phyloP scores from a whole-genome alignment of 75 land plant genomes.

The Ceratopteris richardii region DNA sequence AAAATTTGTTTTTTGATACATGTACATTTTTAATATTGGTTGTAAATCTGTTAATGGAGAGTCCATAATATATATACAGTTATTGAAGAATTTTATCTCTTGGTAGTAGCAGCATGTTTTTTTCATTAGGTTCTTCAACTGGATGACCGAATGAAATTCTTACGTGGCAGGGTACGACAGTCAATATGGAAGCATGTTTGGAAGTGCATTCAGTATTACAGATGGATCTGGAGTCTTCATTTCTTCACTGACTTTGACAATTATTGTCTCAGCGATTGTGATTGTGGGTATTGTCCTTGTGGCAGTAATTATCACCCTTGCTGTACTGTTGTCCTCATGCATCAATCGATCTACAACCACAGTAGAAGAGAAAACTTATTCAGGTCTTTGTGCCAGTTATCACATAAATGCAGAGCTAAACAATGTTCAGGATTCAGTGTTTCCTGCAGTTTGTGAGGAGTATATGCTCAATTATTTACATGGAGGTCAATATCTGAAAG shows the following conservation, averaged over 20 bases:
- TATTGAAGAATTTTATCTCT: no score
- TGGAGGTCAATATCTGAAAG: constrained; percentile 56
- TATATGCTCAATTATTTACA: constrained; percentile 45
- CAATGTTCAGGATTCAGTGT: constrained; percentile 54
- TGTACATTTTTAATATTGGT: no score
- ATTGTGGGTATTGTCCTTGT: constrained; percentile 35
- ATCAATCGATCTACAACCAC: background rate
- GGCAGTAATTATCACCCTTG: constrained; percentile 30
- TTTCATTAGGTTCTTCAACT: no score
- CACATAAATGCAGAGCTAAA: constrained; percentile 63
- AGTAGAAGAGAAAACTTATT: background rate
- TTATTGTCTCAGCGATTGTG: constrained; percentile 26
- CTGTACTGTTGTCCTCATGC: constrained; percentile 38
- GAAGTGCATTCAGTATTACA: constrained; percentile 20
- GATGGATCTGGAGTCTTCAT: constrained; percentile 41
- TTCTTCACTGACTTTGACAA: constrained; percentile 33
- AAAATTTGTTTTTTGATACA: no score
- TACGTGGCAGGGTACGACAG: constrained; percentile 8
- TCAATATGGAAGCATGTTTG: constrained; percentile 15
- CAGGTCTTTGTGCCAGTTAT: constrained; percentile 47
- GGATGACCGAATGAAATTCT: no score
- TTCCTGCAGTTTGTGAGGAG: constrained; percentile 48
- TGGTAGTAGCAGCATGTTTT: no score
- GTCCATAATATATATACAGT: no score
- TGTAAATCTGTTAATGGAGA: no score